Evolutionary conservation across 257 asterid genomes (phyloP).

Genomic region (Linaria vulgaris): DNA sequence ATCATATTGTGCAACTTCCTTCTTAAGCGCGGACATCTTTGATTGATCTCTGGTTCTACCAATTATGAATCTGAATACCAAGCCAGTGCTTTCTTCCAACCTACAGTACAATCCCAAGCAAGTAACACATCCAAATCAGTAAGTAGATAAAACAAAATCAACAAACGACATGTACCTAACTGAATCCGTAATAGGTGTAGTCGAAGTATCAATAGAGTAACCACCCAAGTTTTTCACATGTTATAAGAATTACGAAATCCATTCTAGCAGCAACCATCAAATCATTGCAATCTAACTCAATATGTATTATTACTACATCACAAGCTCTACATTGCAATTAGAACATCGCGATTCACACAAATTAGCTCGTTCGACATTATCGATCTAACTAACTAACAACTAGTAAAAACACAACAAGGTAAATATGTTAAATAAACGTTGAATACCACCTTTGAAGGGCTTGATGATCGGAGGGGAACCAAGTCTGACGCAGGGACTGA

Average conservation of each 20-base stretch:
- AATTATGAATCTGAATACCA: slow-evolving; percentile 85
- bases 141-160: background rate
- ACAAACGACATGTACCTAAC: background rate
- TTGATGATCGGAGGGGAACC: slow-evolving; percentile 90
- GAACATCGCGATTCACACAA: too few relatives aligned
- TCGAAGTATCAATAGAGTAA: too few relatives aligned
- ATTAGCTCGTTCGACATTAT: background rate
- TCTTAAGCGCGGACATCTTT: slow-evolving; percentile 80
- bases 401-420: background rate
- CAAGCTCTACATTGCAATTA: background rate
- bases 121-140: slow-evolving; percentile 23
- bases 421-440: background rate
- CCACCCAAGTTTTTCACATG: too few relatives aligned
- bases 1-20: slow-evolving; percentile 79
- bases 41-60: slow-evolving; percentile 73
- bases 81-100: slow-evolving; percentile 98
- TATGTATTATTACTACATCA: background rate
- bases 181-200: background rate
- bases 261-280: background rate
- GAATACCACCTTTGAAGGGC: slow-evolving; percentile 64
- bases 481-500: slow-evolving; percentile 69
- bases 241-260: too few relatives aligned
- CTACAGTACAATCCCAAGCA: slow-evolving; percentile 52
- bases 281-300: background rate
- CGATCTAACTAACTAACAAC: background rate